phyloP scores from a whole-genome alignment of 192 early-diverging fungal species.

The Polychytrium aggregatum region DNA sequence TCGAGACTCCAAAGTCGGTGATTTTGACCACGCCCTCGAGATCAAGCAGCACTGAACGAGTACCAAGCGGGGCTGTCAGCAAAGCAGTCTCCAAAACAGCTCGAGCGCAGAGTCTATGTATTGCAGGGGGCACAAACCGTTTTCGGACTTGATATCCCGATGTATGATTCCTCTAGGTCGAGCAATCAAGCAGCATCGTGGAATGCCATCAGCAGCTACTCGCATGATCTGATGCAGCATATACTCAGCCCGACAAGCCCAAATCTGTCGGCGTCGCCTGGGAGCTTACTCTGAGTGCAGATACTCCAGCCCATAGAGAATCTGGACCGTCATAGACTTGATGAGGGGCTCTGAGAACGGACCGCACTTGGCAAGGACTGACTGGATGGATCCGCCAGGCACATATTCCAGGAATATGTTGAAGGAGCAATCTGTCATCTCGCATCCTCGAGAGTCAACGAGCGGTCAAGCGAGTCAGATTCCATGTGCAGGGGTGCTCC shows the following conservation, averaged over 20 bases:
- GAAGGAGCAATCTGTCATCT: constrained; percentile 57
- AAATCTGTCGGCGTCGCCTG: not conserved
- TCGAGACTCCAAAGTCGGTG: constrained; percentile 92
- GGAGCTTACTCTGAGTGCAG: constrained; percentile 51
- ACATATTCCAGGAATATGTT: constrained; percentile 93
- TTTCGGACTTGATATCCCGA: constrained; percentile 84
- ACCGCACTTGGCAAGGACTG: constrained; percentile 66
- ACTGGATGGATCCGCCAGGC: constrained; percentile 81
- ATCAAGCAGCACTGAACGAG: constrained; percentile 44
- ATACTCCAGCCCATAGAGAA: constrained; percentile 75
- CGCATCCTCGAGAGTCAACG: constrained; percentile 44
- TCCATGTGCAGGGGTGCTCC: too few species aligned
- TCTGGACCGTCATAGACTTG: constrained; percentile 67
- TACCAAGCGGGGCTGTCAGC: not conserved
- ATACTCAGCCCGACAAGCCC: not conserved
- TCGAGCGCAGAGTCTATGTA: constrained; percentile 63
- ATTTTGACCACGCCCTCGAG: constrained; percentile 83
- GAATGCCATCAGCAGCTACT: not conserved
- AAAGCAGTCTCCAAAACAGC: constrained; percentile 40
- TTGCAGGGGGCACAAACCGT: constrained; percentile 18
- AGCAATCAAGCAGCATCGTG: not conserved
- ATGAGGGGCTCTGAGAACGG: constrained; percentile 71
- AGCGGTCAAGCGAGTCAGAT: not conserved
- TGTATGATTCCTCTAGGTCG: constrained; percentile 82
- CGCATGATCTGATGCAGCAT: not conserved